Conservation (phyloP, 441 rosid species). For the Brassica balearica region DNA sequence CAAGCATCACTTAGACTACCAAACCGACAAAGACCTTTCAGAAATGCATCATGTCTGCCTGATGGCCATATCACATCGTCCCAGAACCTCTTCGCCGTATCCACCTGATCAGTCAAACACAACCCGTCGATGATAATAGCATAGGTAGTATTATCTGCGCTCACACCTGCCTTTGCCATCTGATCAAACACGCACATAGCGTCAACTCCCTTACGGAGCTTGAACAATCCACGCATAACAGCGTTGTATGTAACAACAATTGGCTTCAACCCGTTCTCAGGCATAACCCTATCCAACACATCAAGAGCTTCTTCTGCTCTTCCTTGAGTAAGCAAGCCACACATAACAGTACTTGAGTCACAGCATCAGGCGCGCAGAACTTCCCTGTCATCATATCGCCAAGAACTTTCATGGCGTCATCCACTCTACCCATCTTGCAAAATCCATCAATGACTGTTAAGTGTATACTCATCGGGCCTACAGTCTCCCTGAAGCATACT, state of each 20-base stretch:
- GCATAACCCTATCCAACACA: slow-evolving; percentile 56
- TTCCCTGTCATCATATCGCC: slow-evolving; percentile 77
- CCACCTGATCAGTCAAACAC: slow-evolving; percentile 53
- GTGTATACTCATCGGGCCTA: slow-evolving; percentile 78
- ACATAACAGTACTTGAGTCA: slow-evolving; percentile 66
- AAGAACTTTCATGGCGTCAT: slow-evolving; percentile 72
- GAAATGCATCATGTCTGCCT: slow-evolving; percentile 68
- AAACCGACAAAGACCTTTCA: slow-evolving; percentile 70
- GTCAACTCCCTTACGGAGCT: slow-evolving; percentile 53
- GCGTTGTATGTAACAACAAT: slow-evolving; percentile 77
- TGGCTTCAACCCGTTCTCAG: slow-evolving; percentile 56
- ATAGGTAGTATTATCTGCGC: slow-evolving; percentile 57
- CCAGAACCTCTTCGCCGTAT: slow-evolving; percentile 76
- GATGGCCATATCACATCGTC: slow-evolving; percentile 85
- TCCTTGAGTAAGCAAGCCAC: slow-evolving; percentile 65
- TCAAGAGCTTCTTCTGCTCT: slow-evolving; percentile 66
- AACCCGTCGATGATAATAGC: slow-evolving; percentile 66
- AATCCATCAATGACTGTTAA: slow-evolving; percentile 80
- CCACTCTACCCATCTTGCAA: slow-evolving; percentile 73
- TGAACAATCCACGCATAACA: slow-evolving; percentile 65
- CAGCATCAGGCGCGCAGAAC: slow-evolving; percentile 75
- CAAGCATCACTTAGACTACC: slow-evolving; percentile 65
- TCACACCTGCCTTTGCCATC: slow-evolving; percentile 59
- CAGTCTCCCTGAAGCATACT: slow-evolving; percentile 75
- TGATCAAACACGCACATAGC: slow-evolving; percentile 57